These are phyloP conservation scores for Delphinella strobiligena DNA, from an alignment of 2,329 filamentous ascomycete genomes.

Conservation along the genomic window DNA sequence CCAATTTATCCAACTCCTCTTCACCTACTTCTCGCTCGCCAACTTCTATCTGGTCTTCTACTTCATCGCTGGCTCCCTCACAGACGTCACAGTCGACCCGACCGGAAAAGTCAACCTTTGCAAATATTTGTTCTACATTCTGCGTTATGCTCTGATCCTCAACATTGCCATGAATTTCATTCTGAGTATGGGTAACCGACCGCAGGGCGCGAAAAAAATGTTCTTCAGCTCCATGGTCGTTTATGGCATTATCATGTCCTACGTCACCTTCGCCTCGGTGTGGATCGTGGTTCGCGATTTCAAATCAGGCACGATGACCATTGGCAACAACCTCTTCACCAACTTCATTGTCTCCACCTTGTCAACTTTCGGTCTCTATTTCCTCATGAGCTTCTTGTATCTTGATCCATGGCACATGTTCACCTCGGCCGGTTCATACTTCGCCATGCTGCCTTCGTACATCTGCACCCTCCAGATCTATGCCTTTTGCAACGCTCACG, in stretches of 20 bases:
- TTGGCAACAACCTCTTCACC: conserved; percentile 86
- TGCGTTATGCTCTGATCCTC: conserved; percentile 75
- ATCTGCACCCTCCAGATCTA: conserved; percentile 97
- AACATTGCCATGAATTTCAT: conserved; percentile 95
- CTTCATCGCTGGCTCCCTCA: conserved; percentile 86
- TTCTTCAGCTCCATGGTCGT: conserved; percentile 80
- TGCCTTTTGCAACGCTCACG: conserved; percentile 98
- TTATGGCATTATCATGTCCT: conserved; percentile 90
- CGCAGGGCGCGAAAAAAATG: conserved; percentile 84
- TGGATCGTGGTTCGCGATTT: conserved; percentile 86
- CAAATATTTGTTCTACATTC: conserved; percentile 69
- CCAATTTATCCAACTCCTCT: conserved; percentile 81
- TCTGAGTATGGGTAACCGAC: conserved; percentile 86
- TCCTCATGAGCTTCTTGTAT: conserved; percentile 92
- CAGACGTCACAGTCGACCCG: conserved; percentile 69
- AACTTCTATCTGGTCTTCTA: conserved; percentile 99
- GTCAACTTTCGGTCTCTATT: conserved; percentile 86
- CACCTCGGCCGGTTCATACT: conserved; percentile 83
- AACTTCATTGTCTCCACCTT: conserved; percentile 85
- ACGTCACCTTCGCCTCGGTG: conserved; percentile 79
- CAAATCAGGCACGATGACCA: conserved; percentile 29
- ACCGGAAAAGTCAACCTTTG: conserved; percentile 75
- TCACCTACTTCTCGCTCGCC: conserved; percentile 92
- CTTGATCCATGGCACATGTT: conserved; percentile 99
- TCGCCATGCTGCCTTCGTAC: conserved; percentile 80